These are phyloP conservation scores for Funneliformis geosporum DNA, from an alignment of 192 early-diverging fungal species.

Conservation along the genomic window DNA sequence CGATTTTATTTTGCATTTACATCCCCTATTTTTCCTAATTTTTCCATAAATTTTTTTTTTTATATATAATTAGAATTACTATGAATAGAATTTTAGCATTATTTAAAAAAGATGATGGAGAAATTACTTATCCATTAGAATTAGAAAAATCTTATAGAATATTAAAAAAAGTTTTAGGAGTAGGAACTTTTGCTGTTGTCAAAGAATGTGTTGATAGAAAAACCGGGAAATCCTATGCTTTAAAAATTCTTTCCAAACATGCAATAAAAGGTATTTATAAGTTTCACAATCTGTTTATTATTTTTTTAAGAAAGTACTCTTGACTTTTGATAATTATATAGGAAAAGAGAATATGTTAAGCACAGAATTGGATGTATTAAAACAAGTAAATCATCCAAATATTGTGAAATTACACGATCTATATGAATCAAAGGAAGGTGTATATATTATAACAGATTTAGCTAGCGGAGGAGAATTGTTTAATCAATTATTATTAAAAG, in stretches of 20 bases:
- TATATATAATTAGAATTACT: background rate
- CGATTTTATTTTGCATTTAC: too few species aligned
- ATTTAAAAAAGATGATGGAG: background rate
- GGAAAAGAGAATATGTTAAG: constrained; percentile 64
- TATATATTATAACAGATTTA: constrained; percentile 73
- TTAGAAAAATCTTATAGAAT: constrained; percentile 37
- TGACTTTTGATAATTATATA: constrained; percentile 1
- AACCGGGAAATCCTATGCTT: constrained; percentile 59
- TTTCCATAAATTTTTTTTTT: background rate
- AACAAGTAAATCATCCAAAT: constrained; percentile 76
- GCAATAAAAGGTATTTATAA: constrained; percentile 38
- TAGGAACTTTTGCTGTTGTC: constrained; percentile 60
- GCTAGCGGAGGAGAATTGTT: constrained; percentile 88
- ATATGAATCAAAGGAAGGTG: constrained; percentile 73
- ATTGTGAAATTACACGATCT: constrained; percentile 77
- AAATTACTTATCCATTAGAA: background rate
- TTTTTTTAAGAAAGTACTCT: background rate
- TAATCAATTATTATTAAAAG: constrained; percentile 71
- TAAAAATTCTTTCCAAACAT: constrained; percentile 73
- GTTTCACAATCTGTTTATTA: background rate
- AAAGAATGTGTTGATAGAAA: constrained; percentile 58
- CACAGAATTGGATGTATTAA: constrained; percentile 70
- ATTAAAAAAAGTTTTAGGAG: constrained; percentile 44
- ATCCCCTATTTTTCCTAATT: background rate
- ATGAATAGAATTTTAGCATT: background rate